These are phyloP conservation scores for Mycena vitilis DNA, from an alignment of 768 basidiomycete genomes.

Conservation along the genomic window DNA sequence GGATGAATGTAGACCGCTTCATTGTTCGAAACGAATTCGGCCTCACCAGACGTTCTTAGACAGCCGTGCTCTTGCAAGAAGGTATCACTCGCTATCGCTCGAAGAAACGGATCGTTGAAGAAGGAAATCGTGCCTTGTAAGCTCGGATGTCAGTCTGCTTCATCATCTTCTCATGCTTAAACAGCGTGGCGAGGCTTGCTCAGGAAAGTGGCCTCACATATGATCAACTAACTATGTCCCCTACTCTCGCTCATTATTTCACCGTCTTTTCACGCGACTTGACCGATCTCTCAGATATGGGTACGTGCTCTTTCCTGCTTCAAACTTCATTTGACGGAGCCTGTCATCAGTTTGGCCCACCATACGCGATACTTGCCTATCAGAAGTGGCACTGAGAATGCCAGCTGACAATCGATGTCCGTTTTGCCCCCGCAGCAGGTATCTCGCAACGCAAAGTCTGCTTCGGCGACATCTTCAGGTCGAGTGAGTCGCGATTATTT, in stretches of 20 bases:
- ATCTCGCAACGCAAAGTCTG: background rate
- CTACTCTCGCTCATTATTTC: background rate
- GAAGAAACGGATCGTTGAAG: background rate
- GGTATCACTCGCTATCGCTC: background rate
- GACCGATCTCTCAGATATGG: background rate
- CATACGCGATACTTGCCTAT: background rate
- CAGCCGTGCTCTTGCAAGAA: background rate
- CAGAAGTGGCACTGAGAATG: background rate
- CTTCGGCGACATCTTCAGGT: background rate
- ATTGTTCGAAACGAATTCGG: background rate
- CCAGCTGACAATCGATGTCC: background rate
- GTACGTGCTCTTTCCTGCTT: background rate
- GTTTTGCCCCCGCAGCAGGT: background rate
- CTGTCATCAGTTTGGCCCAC: background rate
- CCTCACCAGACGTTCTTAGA: background rate
- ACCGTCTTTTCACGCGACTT: constrained; percentile 1
- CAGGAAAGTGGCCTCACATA: background rate
- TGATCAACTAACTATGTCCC: background rate
- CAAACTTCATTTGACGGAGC: too few relatives aligned
- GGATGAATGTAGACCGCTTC: background rate
- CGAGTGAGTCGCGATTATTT: background rate
- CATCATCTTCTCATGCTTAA: too few relatives aligned
- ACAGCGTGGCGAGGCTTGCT: background rate
- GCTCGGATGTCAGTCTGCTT: background rate
- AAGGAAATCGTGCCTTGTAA: background rate